Evolutionary conservation across 305 asterid genomes (phyloP).

Genomic region (Solanum aculeatissimum): DNA sequence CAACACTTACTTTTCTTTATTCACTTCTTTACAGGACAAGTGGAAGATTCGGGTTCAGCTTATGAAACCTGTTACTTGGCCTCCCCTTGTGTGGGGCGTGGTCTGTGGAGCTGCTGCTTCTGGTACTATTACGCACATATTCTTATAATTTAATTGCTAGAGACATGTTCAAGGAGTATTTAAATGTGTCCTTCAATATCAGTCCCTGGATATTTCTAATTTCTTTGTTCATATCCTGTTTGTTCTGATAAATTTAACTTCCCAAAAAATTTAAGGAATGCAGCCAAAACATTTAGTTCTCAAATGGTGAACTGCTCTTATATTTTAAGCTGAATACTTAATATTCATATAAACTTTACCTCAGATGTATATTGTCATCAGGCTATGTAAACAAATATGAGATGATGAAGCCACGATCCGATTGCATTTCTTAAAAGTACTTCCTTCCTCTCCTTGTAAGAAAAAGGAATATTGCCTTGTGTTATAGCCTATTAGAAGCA

Average conservation of each 20-base stretch:
- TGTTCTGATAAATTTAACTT: not conserved
- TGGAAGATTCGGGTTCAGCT: conserved; percentile 96
- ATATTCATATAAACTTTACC: not conserved
- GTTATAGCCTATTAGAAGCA: not conserved
- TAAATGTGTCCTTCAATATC: not conserved
- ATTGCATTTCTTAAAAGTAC: not conserved
- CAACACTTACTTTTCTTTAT: not conserved
- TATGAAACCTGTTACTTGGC: conserved; percentile 97
- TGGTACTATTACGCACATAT: conserved; percentile 29
- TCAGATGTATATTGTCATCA: not conserved
- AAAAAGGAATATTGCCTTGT: not conserved
- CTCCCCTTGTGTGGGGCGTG: conserved; percentile 96
- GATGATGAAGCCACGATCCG: not conserved
- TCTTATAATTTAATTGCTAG: not conserved
- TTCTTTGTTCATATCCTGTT: not conserved
- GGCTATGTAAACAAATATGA: not conserved
- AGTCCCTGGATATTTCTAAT: not conserved
- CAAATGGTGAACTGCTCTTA: not conserved
- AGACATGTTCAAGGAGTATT: not conserved
- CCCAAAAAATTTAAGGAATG: not conserved
- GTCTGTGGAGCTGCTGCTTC: conserved; percentile 99
- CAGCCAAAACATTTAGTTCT: not conserved
- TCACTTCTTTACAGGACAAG: conserved; percentile 33
- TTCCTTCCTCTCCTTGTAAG: not conserved
- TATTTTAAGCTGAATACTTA: not conserved